Conservation (phyloP, 1,139 yeast species). For the Nadsonia starkeyi-henricii region DNA sequence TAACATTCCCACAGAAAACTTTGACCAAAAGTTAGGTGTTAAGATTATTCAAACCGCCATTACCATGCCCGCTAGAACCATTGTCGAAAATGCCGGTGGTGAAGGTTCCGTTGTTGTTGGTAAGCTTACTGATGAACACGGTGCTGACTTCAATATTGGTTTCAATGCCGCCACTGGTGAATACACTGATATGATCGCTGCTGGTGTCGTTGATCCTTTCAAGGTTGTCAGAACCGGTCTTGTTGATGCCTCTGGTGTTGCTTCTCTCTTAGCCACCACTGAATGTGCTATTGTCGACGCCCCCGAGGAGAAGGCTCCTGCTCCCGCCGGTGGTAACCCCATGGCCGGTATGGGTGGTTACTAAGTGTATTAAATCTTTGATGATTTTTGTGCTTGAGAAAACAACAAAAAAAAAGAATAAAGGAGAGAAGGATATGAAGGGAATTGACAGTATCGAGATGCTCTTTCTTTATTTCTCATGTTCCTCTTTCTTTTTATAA, state of each 20-base stretch:
- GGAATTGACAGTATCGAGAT: too few species aligned
- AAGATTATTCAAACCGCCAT: constrained; percentile 92
- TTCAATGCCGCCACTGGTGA: constrained; percentile 90
- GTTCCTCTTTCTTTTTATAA: not conserved
- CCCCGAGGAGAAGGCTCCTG: constrained; percentile 66
- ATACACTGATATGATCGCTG: constrained; percentile 90
- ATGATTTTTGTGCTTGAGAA: constrained; percentile 2
- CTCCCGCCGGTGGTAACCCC: constrained; percentile 39
- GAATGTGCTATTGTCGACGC: constrained; percentile 98
- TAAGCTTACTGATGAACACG: constrained; percentile 71
- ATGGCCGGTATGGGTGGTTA: constrained; percentile 39
- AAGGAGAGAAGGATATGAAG: not conserved
- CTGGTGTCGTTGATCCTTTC: constrained; percentile 98
- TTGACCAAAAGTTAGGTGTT: constrained; percentile 96
- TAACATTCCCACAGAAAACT: constrained; percentile 70
- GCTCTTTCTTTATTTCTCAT: not conserved
- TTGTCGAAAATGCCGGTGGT: constrained; percentile 97
- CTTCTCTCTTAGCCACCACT: constrained; percentile 93
- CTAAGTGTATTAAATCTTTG: constrained; percentile 12
- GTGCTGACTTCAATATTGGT: constrained; percentile 79
- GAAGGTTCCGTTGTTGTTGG: constrained; percentile 98
- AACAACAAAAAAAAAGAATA: constrained; percentile 1
- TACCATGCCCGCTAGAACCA: constrained; percentile 92
- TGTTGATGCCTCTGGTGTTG: constrained; percentile 96
- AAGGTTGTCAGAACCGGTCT: constrained; percentile 97